Percentiles rank a stretch among this genome's conserved stretches.
phyloP scores from a whole-genome alignment of 148 eudicot species.

The Chenopodium album region DNA sequence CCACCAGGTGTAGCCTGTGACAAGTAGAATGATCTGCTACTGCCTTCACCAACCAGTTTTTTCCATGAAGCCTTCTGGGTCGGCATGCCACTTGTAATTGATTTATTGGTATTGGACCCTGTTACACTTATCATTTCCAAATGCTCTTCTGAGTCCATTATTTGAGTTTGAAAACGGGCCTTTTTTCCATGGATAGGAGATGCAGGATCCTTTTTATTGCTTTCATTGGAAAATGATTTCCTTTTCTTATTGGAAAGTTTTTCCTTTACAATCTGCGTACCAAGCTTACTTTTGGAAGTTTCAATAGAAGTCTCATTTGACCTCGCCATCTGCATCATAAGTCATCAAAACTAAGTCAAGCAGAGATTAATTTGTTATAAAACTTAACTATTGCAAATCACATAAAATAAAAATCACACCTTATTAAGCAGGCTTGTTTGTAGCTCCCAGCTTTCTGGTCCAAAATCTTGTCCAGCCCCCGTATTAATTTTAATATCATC shows the following conservation, averaged over 20 bases:
- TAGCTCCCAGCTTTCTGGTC: conserved; percentile 30
- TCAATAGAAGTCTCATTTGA: conserved; percentile 26
- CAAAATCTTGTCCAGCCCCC: conserved; percentile 35
- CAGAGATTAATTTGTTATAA: not conserved
- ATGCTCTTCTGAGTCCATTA: conserved; percentile 20
- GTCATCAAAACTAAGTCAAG: conserved; percentile 12
- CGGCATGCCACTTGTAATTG: conserved; percentile 21
- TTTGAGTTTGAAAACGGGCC: conserved; percentile 11
- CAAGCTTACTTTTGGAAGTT: conserved; percentile 24
- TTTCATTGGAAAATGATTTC: conserved; percentile 37
- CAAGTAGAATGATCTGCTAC: conserved; percentile 37
- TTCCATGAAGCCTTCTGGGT: conserved; percentile 51
- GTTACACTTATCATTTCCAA: not conserved
- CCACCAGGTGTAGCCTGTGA: conserved; percentile 33
- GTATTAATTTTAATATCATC: conserved; percentile 62
- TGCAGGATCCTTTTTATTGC: conserved; percentile 15
- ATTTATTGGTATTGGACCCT: conserved; percentile 27
- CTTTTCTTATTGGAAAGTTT: conserved; percentile 45
- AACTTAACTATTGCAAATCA: not conserved
- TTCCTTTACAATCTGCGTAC: conserved; percentile 26
- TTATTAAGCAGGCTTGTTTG: conserved; percentile 30
- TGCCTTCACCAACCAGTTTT: conserved; percentile 42
- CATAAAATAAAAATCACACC: conserved; percentile 33
- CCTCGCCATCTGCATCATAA: conserved; percentile 33
- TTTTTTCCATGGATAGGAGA: conserved; percentile 30